These are phyloP conservation scores for Bonnemaisonia californica DNA, from an alignment of 31 red algal species.

Conservation along the genomic window DNA sequence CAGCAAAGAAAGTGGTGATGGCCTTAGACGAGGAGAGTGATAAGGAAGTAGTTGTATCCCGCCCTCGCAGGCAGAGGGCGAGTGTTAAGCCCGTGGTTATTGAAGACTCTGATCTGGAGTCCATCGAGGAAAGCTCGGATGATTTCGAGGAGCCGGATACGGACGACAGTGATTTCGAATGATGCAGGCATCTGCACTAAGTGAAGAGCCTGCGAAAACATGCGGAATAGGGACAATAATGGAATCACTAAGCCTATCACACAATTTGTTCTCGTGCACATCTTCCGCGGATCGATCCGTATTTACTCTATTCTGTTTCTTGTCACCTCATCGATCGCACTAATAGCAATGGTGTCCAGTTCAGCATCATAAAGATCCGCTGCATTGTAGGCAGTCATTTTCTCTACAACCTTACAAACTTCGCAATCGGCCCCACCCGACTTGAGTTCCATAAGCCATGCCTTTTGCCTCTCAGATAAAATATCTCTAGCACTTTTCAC, in stretches of 20 bases:
- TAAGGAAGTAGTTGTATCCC: constrained; percentile 13
- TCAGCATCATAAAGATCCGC: constrained; percentile 24
- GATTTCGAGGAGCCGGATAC: constrained; percentile 13
- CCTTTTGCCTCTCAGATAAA: constrained; percentile 65
- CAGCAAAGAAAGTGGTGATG: constrained; percentile 9
- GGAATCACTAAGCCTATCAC: no score
- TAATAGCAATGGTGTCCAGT: constrained; percentile 29
- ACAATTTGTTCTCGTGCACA: no score
- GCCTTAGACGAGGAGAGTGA: constrained; percentile 17
- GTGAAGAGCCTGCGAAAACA: no score
- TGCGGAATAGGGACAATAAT: no score
- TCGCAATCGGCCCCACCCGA: constrained; percentile 43
- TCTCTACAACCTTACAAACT: constrained; percentile 77
- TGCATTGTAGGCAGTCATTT: constrained; percentile 33
- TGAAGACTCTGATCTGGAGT: constrained; percentile 46
- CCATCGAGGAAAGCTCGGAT: neutral
- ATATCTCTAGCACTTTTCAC: constrained; percentile 74
- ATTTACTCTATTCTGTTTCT: neutral
- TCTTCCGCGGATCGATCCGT: neutral
- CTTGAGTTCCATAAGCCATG: constrained; percentile 64
- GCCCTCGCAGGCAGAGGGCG: constrained; percentile 48
- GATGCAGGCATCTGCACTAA: neutral
- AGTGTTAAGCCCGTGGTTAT: constrained; percentile 33
- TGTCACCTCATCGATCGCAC: constrained; percentile 16
- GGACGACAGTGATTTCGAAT: constrained; percentile 48